Evolutionary conservation across 441 rosid genomes (phyloP).

Genomic region (Aleurites moluccanus): DNA sequence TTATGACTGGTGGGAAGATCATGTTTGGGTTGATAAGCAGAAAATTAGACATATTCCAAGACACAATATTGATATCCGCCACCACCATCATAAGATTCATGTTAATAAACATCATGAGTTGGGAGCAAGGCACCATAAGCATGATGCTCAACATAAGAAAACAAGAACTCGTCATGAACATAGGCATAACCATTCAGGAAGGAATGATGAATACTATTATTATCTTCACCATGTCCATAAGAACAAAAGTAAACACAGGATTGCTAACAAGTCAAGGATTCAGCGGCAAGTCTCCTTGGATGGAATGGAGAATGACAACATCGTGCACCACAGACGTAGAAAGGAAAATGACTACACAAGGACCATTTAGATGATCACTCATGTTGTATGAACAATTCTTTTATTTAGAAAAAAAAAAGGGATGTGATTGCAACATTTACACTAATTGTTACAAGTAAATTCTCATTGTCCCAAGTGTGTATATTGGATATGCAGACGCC

Average conservation of each 20-base stretch:
- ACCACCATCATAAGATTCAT: constrained; percentile 24
- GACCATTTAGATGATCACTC: constrained; percentile 23
- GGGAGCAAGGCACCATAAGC: constrained; percentile 45
- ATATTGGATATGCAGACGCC: constrained; percentile 8
- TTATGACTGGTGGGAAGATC: constrained; percentile 87
- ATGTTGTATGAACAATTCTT: constrained; percentile 26
- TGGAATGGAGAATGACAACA: constrained; percentile 30
- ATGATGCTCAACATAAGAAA: constrained; percentile 36
- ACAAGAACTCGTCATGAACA: constrained; percentile 35
- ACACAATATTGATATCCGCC: constrained; percentile 23
- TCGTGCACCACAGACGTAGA: constrained; percentile 34
- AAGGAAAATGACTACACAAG: constrained; percentile 31
- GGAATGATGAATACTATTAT: constrained; percentile 49
- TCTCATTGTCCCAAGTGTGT: no score
- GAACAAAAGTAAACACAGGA: constrained; percentile 60
- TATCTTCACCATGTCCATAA: constrained; percentile 66
- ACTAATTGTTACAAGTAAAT: no score
- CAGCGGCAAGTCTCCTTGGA: constrained; percentile 34
- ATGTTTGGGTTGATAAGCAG: constrained; percentile 35
- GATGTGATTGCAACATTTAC: constrained; percentile 22
- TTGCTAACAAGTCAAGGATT: constrained; percentile 35
- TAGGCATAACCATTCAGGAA: constrained; percentile 44
- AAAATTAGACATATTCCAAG: constrained; percentile 22
- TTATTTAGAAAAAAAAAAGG: no score
- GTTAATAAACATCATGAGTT: constrained; percentile 33